Evolutionary conservation across 306 rosid genomes (phyloP).

Genomic region (Cicer yamashitae): DNA sequence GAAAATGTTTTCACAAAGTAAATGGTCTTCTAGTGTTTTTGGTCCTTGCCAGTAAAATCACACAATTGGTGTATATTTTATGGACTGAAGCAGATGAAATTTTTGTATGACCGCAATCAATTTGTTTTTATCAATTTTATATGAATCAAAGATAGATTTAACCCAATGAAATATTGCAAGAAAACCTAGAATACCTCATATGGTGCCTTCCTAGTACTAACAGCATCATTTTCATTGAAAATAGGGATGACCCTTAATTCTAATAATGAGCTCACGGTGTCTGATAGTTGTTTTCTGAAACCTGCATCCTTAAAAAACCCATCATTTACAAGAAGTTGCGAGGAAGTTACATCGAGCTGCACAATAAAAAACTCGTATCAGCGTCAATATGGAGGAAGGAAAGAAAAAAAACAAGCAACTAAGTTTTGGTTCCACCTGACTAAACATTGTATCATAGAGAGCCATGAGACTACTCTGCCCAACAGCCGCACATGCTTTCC

Average conservation of each 20-base stretch:
- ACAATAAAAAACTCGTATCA: constrained; percentile 47
- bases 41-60: neutral
- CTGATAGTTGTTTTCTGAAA: constrained; percentile 82
- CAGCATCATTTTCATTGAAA: constrained; percentile 98
- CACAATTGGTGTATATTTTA: neutral
- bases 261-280: constrained; percentile 73
- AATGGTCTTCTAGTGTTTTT: neutral
- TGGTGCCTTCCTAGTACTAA: constrained; percentile 92
- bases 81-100: neutral
- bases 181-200: constrained; percentile 60
- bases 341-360: constrained; percentile 98
- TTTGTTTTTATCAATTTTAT: neutral
- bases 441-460: constrained; percentile 93
- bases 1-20: too few species aligned
- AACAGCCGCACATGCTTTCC: constrained; percentile 96
- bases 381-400: constrained; percentile 34
- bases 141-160: neutral
- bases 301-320: constrained; percentile 70
- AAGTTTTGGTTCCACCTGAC: constrained; percentile 66
- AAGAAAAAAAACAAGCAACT: neutral
- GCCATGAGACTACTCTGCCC: constrained; percentile 99
- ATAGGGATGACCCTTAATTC: constrained; percentile 80
- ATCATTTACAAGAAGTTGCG: constrained; percentile 97
- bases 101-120: neutral
- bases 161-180: constrained; percentile 22